A percentile compares a stretch with the other conserved stretches of the same genome.
phyloP scores from a whole-genome alignment of 805 yeast species.

The Blastobotrys chiropterorum region DNA sequence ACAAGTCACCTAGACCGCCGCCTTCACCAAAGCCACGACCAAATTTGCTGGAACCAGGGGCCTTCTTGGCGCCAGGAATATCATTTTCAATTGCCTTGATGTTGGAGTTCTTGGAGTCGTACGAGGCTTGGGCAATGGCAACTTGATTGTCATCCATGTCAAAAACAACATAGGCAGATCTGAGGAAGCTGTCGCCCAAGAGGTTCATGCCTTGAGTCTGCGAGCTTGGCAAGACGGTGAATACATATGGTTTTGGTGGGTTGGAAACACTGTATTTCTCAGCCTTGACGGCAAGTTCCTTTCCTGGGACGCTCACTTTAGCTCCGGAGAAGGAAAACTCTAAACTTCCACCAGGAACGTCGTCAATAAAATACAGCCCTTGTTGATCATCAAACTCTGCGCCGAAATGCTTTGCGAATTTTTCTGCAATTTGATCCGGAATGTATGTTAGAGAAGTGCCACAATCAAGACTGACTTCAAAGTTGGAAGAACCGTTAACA shows the following conservation, averaged over 20 bases:
- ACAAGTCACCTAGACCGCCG: conserved; percentile 7
- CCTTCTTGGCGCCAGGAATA: conserved; percentile 28
- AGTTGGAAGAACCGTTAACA: conserved; percentile 30
- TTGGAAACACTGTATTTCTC: conserved; percentile 3
- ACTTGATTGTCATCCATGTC: conserved; percentile 53
- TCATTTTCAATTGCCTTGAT: neutral
- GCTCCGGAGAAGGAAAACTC: conserved; percentile 11
- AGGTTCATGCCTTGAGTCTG: conserved; percentile 16
- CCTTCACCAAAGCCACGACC: neutral
- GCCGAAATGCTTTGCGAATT: conserved; percentile 29
- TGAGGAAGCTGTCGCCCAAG: conserved; percentile 47
- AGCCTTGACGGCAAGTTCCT: conserved; percentile 19
- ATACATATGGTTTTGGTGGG: conserved; percentile 9
- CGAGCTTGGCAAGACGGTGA: conserved; percentile 15
- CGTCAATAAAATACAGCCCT: conserved; percentile 1
- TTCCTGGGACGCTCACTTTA: conserved; percentile 19
- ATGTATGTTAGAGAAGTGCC: conserved; percentile 46
- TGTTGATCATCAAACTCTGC: conserved; percentile 19
- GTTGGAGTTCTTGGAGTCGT: conserved; percentile 9
- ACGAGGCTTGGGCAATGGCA: conserved; percentile 47
- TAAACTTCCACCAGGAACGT: neutral
- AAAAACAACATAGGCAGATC: conserved; percentile 58
- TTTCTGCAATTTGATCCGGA: conserved; percentile 29
- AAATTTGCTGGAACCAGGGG: neutral
- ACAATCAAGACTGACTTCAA: conserved; percentile 39